Conservation (phyloP, 2,329 filamentous ascomycete species). For the Fusarium humuli region DNA sequence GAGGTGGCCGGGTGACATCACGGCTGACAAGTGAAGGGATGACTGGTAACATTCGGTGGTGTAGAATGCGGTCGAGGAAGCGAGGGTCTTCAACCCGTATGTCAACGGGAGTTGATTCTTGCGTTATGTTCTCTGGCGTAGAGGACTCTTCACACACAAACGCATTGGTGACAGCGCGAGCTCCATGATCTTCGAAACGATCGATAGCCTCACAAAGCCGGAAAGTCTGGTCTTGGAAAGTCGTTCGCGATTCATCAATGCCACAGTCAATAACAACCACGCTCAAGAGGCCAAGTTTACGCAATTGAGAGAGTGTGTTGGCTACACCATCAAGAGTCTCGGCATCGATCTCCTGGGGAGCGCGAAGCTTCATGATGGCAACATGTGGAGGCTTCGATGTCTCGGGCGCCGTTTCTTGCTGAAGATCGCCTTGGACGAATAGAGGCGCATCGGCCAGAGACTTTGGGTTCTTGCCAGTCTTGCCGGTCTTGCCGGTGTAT, state of each 20-base stretch:
- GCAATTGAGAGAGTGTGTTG: constrained; percentile 85
- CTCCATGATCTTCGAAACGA: constrained; percentile 73
- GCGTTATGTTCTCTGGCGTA: constrained; percentile 7
- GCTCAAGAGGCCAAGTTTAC: constrained; percentile 82
- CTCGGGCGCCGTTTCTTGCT: constrained; percentile 16
- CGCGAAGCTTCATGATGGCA: constrained; percentile 85
- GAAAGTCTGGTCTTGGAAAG: constrained; percentile 72
- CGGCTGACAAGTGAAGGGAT: constrained; percentile 57
- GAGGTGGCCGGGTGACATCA: constrained; percentile 54
- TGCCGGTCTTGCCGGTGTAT: constrained; percentile 65
- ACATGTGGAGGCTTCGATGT: constrained; percentile 64
- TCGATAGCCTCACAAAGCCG: constrained; percentile 82
- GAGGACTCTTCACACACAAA: constrained; percentile 36
- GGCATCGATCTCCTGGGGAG: constrained; percentile 77
- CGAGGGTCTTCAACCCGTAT: constrained; percentile 50
- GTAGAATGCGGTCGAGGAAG: constrained; percentile 50
- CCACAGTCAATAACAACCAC: constrained; percentile 85
- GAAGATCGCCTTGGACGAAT: constrained; percentile 52
- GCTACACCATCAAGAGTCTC: constrained; percentile 79
- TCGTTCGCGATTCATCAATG: constrained; percentile 53
- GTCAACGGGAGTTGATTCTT: constrained; percentile 40
- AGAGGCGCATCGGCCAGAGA: constrained; percentile 45
- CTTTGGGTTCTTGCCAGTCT: constrained; percentile 48
- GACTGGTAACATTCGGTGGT: constrained; percentile 53
- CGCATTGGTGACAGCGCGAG: constrained; percentile 71